Evolutionary conservation across 2,329 filamentous ascomycete genomes (phyloP), one percentile per base, ranked within the genome.

Genomic region (Ceratocystis variospora): DNA sequence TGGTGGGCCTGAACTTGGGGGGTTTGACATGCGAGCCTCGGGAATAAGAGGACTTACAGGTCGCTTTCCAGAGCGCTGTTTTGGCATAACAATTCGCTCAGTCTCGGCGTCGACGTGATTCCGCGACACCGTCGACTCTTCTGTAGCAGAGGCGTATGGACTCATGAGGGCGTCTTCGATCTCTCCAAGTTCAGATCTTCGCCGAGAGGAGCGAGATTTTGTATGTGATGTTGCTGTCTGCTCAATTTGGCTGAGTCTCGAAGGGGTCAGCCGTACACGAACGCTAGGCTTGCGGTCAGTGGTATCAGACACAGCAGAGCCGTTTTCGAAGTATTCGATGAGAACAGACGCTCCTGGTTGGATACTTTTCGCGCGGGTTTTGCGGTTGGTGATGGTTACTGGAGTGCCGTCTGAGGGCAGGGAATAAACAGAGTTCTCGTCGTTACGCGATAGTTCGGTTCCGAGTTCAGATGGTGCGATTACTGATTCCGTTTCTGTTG

Each of bases 101-200:
- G 97, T 89, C 74, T 96, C 93, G 68, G 96, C 89, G 73, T 96
- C 91, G 70, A 96, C 86, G 45, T 91, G 91, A 64, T 88, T 87
- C 65, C 83, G 80, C 41, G 83, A 85, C 67, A 92, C 81, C 75
- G 87, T 91, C 69, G 89, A 93, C 74, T 89, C 90, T 73, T 90
- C 88, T 6, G 86, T 89, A 19, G 82, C 85, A 63, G 90, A 94
- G 44, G 87, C 88, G 73, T 89, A 89, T 46, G 89, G 94, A 70
- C 80, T 83, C 74, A 86, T 78, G 72, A 86, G 79, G 67, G 82
- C 83, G 78, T 90, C 87, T 66, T 86, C 84, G 46, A 73, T 77
- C 62, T 79, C 77, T 65, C 81, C 79, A 19, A 77, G 72, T 66
- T 79, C 77, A 78, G 48, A 73, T 72, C 70, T 77, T 67, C 50